These are phyloP conservation scores for Aspergillus sp. DNA, from an alignment of 2,329 filamentous ascomycete genomes.

Conservation along the genomic window DNA sequence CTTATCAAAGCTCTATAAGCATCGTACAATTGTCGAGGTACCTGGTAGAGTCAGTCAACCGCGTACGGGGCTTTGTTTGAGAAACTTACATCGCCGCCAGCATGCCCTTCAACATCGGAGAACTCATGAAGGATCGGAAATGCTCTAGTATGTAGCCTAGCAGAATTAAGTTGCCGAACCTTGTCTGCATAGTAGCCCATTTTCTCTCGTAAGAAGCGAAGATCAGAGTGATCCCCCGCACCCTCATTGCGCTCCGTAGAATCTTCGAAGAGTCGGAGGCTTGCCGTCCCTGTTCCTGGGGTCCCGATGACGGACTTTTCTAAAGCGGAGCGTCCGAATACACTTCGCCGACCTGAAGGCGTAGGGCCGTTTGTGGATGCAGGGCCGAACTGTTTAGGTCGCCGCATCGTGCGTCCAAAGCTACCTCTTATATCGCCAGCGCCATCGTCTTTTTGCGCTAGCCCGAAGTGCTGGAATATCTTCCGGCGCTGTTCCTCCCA, in stretches of 20 bases:
- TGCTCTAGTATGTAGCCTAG: constrained; percentile 65
- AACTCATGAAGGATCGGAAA: constrained; percentile 79
- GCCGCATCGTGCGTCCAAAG: constrained; percentile 54
- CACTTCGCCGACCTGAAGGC: constrained; percentile 51
- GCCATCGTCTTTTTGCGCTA: constrained; percentile 57
- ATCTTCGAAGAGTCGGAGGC: constrained; percentile 68
- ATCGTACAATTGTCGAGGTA: constrained; percentile 73
- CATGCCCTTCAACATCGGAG: constrained; percentile 69
- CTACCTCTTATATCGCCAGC: constrained; percentile 45
- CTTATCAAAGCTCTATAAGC: constrained; percentile 80
- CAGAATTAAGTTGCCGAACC: constrained; percentile 75
- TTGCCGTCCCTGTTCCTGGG: constrained; percentile 65
- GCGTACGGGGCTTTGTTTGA: constrained; percentile 2
- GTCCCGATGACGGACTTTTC: constrained; percentile 86
- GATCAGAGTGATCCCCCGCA: constrained; percentile 58
- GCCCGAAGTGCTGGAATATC: constrained; percentile 95
- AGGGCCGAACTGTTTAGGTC: constrained; percentile 41
- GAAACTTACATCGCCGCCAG: constrained; percentile 62
- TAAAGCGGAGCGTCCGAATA: constrained; percentile 70
- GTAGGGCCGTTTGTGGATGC: constrained; percentile 47
- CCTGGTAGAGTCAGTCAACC: constrained; percentile 45
- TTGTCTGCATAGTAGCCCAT: constrained; percentile 79
- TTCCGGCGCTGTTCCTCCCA: constrained; percentile 92
- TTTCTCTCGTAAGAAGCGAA: constrained; percentile 79
- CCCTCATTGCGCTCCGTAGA: constrained; percentile 60